These are phyloP conservation scores for Debaryomyces robertsiae DNA, from an alignment of 1,139 yeast genomes.

Conservation along the genomic window DNA sequence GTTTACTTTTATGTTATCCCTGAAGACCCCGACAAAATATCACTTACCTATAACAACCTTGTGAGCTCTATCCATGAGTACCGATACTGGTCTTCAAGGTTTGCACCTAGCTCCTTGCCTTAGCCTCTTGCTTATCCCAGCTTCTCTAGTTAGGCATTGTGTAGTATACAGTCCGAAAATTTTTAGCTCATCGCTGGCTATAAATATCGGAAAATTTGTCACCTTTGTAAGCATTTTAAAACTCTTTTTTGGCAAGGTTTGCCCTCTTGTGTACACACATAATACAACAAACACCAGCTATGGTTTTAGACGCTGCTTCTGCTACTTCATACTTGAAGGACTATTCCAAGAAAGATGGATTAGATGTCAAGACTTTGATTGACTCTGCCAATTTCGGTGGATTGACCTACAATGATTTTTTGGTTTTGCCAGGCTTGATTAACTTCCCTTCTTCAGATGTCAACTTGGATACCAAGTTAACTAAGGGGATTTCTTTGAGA, in stretches of 20 bases:
- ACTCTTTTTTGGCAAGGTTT: conserved; percentile 49
- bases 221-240: conserved; percentile 9
- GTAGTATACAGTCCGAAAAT: conserved; percentile 11
- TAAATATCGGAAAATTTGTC: conserved; percentile 3
- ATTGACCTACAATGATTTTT: conserved; percentile 93
- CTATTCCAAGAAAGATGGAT: conserved; percentile 79
- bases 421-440: conserved; percentile 93
- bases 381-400: conserved; percentile 93
- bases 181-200: conserved; percentile 17
- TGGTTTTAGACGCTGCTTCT: conserved; percentile 57
- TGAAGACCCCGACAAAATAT: too few species aligned
- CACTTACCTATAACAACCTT: too few species aligned
- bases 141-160: too few species aligned
- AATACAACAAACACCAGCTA: conserved; percentile 16
- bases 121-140: too few species aligned
- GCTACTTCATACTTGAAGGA: conserved; percentile 69
- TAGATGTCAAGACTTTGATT: conserved; percentile 80
- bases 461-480: conserved; percentile 77
- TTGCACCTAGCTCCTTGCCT: too few species aligned
- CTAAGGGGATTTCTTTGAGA: conserved; percentile 88
- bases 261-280: conserved; percentile 29
- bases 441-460: conserved; percentile 83
- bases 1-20: too few species aligned
- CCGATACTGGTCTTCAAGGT: too few species aligned
- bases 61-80: too few species aligned